Evolutionary conservation across 2,329 filamentous ascomycete species (phyloP).

Genomic region (Stylonectria norvegica): DNA sequence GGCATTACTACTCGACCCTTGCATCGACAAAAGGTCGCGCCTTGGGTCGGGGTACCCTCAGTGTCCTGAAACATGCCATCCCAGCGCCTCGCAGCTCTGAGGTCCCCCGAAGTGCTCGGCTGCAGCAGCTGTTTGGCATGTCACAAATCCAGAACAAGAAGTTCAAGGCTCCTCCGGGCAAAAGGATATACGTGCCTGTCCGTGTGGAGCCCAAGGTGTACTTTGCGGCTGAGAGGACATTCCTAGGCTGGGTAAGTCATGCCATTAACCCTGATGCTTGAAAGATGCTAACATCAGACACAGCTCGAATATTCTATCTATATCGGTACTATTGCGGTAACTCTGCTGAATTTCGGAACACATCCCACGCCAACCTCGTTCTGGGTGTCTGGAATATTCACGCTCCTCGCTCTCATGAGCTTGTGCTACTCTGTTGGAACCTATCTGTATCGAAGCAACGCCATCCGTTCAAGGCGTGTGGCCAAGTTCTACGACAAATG

Average conservation of each 20-base stretch:
- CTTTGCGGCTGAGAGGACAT: constrained; percentile 93
- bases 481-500: constrained; percentile 88
- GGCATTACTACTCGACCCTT: constrained; percentile 67
- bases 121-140: constrained; percentile 51
- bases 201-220: constrained; percentile 97
- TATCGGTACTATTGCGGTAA: constrained; percentile 80
- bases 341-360: constrained; percentile 75
- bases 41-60: constrained; percentile 41
- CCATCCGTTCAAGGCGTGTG: constrained; percentile 78
- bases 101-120: constrained; percentile 56
- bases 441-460: constrained; percentile 83
- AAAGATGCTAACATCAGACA: constrained; percentile 6
- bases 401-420: constrained; percentile 70
- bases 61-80: constrained; percentile 47
- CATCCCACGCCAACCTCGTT: constrained; percentile 59
- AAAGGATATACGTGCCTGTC: constrained; percentile 93
- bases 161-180: constrained; percentile 74
- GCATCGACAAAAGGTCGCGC: constrained; percentile 43
- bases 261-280: constrained; percentile 5
- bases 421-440: constrained; percentile 80
- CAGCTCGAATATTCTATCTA: constrained; percentile 95
- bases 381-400: constrained; percentile 73
- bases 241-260: constrained; percentile 78
- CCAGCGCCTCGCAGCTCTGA: constrained; percentile 54
- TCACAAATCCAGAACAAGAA: constrained; percentile 54